Evolutionary conservation across 2,329 filamentous ascomycete genomes (phyloP).

Genomic region (Fonsecaea erecta): DNA sequence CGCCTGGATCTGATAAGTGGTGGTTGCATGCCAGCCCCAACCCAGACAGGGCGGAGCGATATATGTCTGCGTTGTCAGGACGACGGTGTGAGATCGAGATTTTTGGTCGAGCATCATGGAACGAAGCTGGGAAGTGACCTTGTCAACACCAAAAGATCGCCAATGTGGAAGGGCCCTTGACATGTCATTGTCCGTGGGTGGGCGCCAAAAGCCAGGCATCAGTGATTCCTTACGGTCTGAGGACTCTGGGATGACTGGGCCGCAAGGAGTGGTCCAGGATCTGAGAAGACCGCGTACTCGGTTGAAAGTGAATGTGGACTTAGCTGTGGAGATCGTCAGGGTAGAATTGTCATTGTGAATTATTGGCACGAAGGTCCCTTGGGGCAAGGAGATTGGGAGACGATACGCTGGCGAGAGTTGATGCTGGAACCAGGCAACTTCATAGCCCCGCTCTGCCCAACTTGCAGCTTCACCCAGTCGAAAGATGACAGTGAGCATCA

Average conservation of each 20-base stretch:
- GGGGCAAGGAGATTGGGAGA: conserved; percentile 29
- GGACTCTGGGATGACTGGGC: conserved; percentile 10
- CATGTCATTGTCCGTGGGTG: conserved; percentile 43
- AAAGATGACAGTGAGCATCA: conserved; percentile 30
- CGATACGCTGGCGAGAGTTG: conserved; percentile 1
- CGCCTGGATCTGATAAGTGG: neutral
- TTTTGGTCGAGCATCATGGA: conserved; percentile 14
- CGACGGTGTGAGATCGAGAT: neutral
- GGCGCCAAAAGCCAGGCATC: conserved; percentile 41
- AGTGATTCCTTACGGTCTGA: neutral
- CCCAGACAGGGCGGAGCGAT: neutral
- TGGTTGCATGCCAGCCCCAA: neutral
- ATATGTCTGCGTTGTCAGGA: neutral
- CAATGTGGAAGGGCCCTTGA: conserved; percentile 38
- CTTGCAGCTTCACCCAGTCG: conserved; percentile 11
- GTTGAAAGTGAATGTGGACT: conserved; percentile 21
- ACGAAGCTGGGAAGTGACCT: conserved; percentile 32
- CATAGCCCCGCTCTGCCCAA: conserved; percentile 33
- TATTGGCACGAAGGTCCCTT: conserved; percentile 45
- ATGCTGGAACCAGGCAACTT: conserved; percentile 30
- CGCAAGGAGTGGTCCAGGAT: conserved; percentile 13
- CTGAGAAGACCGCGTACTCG: conserved; percentile 22
- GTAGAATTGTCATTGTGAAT: conserved; percentile 35
- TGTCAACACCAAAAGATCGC: conserved; percentile 38
- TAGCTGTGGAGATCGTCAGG: conserved; percentile 14